Conservation (phyloP, 768 basidiomycete genomes). For the Tricholoma sp. region DNA sequence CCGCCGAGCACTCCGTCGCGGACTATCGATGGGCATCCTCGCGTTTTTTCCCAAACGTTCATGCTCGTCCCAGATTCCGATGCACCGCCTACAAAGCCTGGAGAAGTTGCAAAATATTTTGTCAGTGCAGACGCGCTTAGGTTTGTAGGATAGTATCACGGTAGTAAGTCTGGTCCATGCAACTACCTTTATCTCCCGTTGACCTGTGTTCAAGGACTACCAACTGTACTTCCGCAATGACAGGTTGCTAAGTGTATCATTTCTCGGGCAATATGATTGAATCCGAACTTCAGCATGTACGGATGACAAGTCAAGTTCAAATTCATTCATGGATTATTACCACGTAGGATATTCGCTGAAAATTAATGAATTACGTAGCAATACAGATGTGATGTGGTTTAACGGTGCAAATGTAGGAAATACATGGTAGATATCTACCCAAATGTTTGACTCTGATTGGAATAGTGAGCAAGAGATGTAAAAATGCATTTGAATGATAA, state of each 20-base stretch:
- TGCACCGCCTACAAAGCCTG: slow-evolving; percentile 57
- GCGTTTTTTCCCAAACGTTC: slow-evolving; percentile 86
- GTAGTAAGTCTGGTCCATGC: neutral
- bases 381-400: neutral
- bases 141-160: slow-evolving; percentile 55
- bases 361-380: neutral
- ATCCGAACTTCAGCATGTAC: neutral
- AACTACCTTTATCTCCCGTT: neutral
- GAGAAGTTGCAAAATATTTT: slow-evolving; percentile 79
- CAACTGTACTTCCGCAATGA: no score
- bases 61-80: slow-evolving; percentile 75
- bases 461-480: slow-evolving; percentile 11
- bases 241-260: neutral
- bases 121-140: slow-evolving; percentile 74
- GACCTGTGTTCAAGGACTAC: no score
- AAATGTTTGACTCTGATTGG: slow-evolving; percentile 79
- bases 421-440: slow-evolving; percentile 41
- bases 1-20: slow-evolving; percentile 44
- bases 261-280: neutral
- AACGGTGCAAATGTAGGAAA: slow-evolving; percentile 6
- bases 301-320: neutral
- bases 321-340: neutral
- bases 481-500: slow-evolving; percentile 9
- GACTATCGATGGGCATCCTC: slow-evolving; percentile 69
- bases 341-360: neutral